Evolutionary conservation across 2,329 filamentous ascomycete species (phyloP).

Genomic region (Talaromyces sp.): DNA sequence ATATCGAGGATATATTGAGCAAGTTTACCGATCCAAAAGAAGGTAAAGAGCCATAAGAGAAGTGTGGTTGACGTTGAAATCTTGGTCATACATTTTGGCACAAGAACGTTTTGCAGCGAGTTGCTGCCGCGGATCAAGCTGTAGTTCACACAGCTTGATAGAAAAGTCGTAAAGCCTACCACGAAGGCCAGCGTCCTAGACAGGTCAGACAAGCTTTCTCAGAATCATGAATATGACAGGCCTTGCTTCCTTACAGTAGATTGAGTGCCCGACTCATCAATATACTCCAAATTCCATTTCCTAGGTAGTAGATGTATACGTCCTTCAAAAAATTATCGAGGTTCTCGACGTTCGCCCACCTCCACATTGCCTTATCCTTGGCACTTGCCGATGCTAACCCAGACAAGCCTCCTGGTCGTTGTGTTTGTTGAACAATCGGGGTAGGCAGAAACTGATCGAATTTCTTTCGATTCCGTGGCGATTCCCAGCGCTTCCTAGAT

Average conservation of each 20-base stretch:
- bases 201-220: not conserved
- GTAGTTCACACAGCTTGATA: constrained; percentile 85
- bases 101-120: constrained; percentile 58
- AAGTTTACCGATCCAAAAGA: constrained; percentile 80
- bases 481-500: constrained; percentile 52
- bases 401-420: constrained; percentile 32
- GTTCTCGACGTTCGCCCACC: constrained; percentile 89
- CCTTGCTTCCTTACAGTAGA: constrained; percentile 60
- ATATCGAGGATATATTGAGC: constrained; percentile 73
- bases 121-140: constrained; percentile 66
- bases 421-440: constrained; percentile 27
- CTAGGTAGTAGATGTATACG: constrained; percentile 83
- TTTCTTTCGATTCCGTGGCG: constrained; percentile 41
- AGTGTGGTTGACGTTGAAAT: constrained; percentile 78
- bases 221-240: not conserved
- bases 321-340: constrained; percentile 82
- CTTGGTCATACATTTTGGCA: constrained; percentile 70
- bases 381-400: constrained; percentile 52
- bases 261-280: constrained; percentile 69
- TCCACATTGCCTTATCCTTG: constrained; percentile 80
- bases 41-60: constrained; percentile 77
- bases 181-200: constrained; percentile 77
- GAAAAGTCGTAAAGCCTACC: constrained; percentile 75
- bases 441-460: constrained; percentile 24
- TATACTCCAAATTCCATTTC: constrained; percentile 83